These are phyloP conservation scores for Botrytis deweyae DNA, from an alignment of 2,329 filamentous ascomycete species.

Conservation along the genomic window DNA sequence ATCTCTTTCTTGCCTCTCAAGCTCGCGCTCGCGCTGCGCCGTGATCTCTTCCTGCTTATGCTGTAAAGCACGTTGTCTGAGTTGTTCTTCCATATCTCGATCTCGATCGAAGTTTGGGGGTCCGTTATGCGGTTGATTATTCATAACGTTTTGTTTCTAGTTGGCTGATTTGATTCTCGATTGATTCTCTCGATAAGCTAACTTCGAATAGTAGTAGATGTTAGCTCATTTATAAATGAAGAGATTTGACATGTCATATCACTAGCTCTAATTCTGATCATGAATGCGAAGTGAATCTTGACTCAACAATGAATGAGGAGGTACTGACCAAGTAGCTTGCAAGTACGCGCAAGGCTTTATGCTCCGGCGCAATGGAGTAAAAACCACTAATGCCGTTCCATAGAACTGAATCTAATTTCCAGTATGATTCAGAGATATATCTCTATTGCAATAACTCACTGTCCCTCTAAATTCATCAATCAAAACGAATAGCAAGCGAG, in stretches of 20 bases:
- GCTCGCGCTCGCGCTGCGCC: constrained; percentile 49
- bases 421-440: neutral
- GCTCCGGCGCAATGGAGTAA: constrained; percentile 23
- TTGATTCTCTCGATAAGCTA: neutral
- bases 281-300: neutral
- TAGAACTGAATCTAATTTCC: constrained; percentile 21
- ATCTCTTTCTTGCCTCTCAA: constrained; percentile 54
- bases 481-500: neutral
- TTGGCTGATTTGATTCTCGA: constrained; percentile 4
- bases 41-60: constrained; percentile 55
- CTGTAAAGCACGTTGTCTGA: constrained; percentile 53
- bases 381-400: constrained; percentile 14
- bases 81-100: constrained; percentile 51
- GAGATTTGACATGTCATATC: neutral
- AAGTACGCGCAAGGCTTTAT: constrained; percentile 22
- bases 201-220: neutral
- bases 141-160: constrained; percentile 29
- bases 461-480: neutral
- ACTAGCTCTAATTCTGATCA: neutral
- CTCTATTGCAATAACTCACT: neutral
- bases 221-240: neutral
- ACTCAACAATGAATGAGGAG: neutral
- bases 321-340: constrained; percentile 21
- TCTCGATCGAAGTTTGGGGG: constrained; percentile 40
- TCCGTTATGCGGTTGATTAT: constrained; percentile 37